Evolutionary conservation across 106 monocot genomes (phyloP), one percentile per base, ranked within the genome.

Genomic region (Allium fistulosum): DNA sequence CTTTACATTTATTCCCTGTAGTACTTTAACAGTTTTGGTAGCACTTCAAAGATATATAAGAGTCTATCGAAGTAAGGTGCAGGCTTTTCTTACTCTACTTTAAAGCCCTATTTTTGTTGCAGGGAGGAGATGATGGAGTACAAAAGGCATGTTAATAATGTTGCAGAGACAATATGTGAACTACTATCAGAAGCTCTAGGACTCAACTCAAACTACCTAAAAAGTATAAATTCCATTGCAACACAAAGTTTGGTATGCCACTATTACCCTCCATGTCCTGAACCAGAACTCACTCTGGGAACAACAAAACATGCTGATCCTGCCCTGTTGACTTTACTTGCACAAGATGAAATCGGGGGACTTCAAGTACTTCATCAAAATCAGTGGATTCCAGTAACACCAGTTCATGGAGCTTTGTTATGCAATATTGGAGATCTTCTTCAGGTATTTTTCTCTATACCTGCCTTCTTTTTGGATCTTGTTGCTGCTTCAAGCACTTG

Each of bases 181-280:
- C 7, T 74, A 0, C 9, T 74, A 16, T 74, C 74, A 6, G 74
- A 74, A 37, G 66, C 67, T 12, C 74, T 74, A 11, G 74, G 74
- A 11, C 80, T 94, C 1, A 61, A 69, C 0, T 27, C 75, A 2
- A 61, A 50, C 16, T 70, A 87, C 28, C 49, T 94, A 9, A 76
- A 65, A 7, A 86, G 79, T 14, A 75, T 86, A 53, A 80, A 84
- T 0, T 89, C 83, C 51, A 62, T 17, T 17, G 53, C 73, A 53
- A 82, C 79, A 12, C 79, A 79, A 28, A 27, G 37, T 52, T 12
- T 84, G 15, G 14, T 78, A 9, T 71, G 18, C 14, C 80, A 94
- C 49, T 94, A 89, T 52, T 94, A 94, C 64, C 93, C 93, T 28
- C 71, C 86, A 10, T 94, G 93, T 66, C 88, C 89, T 7, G 72